phyloP scores from a whole-genome alignment of 2,329 filamentous ascomycete species.

The Aspergillus sp. region DNA sequence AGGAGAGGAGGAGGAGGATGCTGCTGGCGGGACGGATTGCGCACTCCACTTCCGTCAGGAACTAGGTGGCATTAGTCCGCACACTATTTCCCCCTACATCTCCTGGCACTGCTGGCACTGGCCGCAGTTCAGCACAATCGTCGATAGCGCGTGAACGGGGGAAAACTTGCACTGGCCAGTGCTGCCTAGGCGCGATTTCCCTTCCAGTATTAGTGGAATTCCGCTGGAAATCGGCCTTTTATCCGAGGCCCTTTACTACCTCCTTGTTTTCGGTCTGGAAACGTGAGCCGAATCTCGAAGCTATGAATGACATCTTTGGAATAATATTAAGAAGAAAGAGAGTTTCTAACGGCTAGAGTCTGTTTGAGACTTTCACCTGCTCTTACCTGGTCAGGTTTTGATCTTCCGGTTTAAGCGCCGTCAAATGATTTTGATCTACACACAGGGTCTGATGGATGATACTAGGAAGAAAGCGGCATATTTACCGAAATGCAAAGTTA shows the following conservation, averaged over 20 bases:
- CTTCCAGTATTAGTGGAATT: slow-evolving; percentile 4
- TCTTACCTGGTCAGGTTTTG: slow-evolving; percentile 6
- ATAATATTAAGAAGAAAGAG: not conserved
- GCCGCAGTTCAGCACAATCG: not conserved
- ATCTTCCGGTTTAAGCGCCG: slow-evolving; percentile 13
- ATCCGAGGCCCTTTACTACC: not conserved
- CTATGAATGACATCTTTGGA: not conserved
- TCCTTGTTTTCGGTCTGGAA: not conserved
- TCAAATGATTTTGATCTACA: slow-evolving; percentile 3
- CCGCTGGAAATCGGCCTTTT: slow-evolving; percentile 1
- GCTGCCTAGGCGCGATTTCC: slow-evolving; percentile 1
- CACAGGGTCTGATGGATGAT: not conserved
- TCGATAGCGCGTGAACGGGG: slow-evolving; percentile 3
- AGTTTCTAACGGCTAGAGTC: slow-evolving; percentile 4
- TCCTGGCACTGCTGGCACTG: not conserved
- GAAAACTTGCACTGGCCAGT: not conserved
- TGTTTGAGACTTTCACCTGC: slow-evolving; percentile 6
- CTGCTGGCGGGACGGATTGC: slow-evolving; percentile 5
- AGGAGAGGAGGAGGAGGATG: not conserved
- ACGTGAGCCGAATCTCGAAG: not conserved
- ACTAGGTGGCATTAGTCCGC: slow-evolving; percentile 10
- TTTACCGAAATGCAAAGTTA: not conserved
- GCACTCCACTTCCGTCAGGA: slow-evolving; percentile 4
- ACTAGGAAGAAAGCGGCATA: not conserved
- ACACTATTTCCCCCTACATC: slow-evolving; percentile 11